These are phyloP conservation scores for Cordyceps cicadae DNA, from an alignment of 2,329 filamentous ascomycete genomes.

Conservation along the genomic window DNA sequence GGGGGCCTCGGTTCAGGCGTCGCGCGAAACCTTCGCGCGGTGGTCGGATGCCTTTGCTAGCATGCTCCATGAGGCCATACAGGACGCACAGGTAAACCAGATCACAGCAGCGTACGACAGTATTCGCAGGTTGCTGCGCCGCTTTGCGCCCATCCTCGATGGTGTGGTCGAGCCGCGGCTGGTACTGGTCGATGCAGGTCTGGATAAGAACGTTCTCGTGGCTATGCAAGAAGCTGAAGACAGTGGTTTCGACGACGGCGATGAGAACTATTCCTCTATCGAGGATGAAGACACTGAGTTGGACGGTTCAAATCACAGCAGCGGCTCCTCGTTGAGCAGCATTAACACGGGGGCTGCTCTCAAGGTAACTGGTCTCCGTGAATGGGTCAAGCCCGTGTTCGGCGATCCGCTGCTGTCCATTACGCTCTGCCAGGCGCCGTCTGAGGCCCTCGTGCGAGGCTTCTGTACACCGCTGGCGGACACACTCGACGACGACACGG, in stretches of 20 bases:
- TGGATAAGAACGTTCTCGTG: conserved; percentile 43
- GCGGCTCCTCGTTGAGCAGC: neutral
- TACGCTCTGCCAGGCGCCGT: conserved; percentile 38
- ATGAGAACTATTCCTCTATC: neutral
- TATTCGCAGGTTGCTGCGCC: conserved; percentile 44
- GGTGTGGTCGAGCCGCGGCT: conserved; percentile 43
- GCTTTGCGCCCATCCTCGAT: conserved; percentile 42
- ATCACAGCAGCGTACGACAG: conserved; percentile 49
- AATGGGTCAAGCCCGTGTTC: conserved; percentile 52
- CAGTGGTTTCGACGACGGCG: neutral
- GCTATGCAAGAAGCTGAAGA: neutral
- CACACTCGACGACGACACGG: conserved; percentile 5
- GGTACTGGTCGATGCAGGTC: conserved; percentile 45
- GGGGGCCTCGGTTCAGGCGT: neutral
- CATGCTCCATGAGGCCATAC: conserved; percentile 46
- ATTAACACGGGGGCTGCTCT: conserved; percentile 15
- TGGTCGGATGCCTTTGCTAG: conserved; percentile 52
- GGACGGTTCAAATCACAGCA: too few relatives aligned
- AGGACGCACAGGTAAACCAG: conserved; percentile 53
- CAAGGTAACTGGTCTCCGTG: conserved; percentile 41
- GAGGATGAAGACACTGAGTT: neutral
- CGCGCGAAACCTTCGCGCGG: conserved; percentile 2
- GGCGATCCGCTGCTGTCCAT: conserved; percentile 50
- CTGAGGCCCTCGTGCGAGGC: conserved; percentile 38
- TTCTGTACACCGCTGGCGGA: conserved; percentile 26